Evolutionary conservation across 768 basidiomycete species (phyloP), one percentile per base, ranked within the genome.

Genomic region (Chiua virens): DNA sequence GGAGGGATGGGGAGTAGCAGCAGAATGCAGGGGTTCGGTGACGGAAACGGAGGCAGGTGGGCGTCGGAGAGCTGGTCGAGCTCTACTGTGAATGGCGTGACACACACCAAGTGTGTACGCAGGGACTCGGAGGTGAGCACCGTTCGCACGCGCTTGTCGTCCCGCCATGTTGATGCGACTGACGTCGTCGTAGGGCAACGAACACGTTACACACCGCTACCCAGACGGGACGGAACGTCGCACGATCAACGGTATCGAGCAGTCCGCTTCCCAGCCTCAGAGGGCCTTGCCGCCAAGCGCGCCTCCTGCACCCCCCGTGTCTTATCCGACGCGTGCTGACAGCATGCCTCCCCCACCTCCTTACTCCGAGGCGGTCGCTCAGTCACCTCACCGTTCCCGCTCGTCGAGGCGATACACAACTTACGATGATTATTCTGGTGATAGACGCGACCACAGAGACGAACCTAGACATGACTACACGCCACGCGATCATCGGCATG

Each of bases 161-260:
- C 6, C 15, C 6, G 5, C 34, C 9, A 1, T 3, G 4, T 34
- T 34, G 3, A 15, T 17, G 17, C 6, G 34, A 8, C 34, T 34
- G 6, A 34, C 34, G 9, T 17, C 34, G 34, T 17, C 34, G 3
- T 54, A 91, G 88, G 89, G 89, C 3, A 88, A 88, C 56, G 86
- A 88, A 59, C 86, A 89, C 64, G 71, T 86, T 42, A 83, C 78
- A 13, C 80, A 82, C 45, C 82, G 75, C 8, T 79, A 78, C 49
- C 79, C 83, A 6, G 86, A 90, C 48, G 89, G 89, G 9, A 79
- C 79, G 38, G 76, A 87, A 61, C 71, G 81, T 3, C 75, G 77
- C 59, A 85, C 80, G 15, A 73, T 92, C 59, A 89, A 92, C 50
- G 89, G 89, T 11, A 65, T 86, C 27, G 76, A 79, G 11, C 78